phyloP scores from a whole-genome alignment of 768 basidiomycete genomes.

The Podaxis sp. region DNA sequence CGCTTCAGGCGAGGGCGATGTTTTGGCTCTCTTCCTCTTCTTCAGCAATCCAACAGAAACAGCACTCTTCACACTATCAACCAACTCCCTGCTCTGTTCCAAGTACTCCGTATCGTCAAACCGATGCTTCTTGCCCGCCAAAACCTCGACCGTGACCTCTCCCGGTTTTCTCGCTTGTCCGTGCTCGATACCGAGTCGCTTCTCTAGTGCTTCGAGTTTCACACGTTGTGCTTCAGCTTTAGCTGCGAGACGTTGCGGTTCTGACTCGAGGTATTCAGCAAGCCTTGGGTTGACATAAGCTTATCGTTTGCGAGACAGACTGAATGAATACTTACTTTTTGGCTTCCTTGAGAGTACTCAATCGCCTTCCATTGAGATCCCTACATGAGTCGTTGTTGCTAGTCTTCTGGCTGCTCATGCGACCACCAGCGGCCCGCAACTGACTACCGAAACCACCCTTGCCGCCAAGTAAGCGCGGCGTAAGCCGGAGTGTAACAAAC shows the following conservation, averaged over 20 bases:
- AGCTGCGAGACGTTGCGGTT: constrained; percentile 76
- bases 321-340: constrained; percentile 61
- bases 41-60: constrained; percentile 55
- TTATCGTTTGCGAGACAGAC: not conserved
- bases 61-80: constrained; percentile 87
- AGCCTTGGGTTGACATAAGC: constrained; percentile 40
- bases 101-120: constrained; percentile 92
- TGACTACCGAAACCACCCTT: constrained; percentile 98
- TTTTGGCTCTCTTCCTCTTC: constrained; percentile 20
- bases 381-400: constrained; percentile 94
- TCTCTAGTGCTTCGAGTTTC: constrained; percentile 83
- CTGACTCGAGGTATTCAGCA: constrained; percentile 81
- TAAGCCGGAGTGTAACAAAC: constrained; percentile 67
- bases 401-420: constrained; percentile 96
- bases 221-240: constrained; percentile 72
- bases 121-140: constrained; percentile 77
- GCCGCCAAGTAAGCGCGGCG: constrained; percentile 75
- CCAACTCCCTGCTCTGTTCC: constrained; percentile 87
- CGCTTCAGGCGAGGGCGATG: constrained; percentile 25
- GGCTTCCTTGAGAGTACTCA: constrained; percentile 95
- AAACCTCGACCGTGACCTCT: constrained; percentile 36
- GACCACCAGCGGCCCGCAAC: constrained; percentile 92
- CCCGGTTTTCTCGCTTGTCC: constrained; percentile 19
- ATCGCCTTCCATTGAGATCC: constrained; percentile 82
- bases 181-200: constrained; percentile 68